These are phyloP conservation scores for Corymbia citriodora DNA, from an alignment of 441 rosid species.

Conservation along the genomic window DNA sequence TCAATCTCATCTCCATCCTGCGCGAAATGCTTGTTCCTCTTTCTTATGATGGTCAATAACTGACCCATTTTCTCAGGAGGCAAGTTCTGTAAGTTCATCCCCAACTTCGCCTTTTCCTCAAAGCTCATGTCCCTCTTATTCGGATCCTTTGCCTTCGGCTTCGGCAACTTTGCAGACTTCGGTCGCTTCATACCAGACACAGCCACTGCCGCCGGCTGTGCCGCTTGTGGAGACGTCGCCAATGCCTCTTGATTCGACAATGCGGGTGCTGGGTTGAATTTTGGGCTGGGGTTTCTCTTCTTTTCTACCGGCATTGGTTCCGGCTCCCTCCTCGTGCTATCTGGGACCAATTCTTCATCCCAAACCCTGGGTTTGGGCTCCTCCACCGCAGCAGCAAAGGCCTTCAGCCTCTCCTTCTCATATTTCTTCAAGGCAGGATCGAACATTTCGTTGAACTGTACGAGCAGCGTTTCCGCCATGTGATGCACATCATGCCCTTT, in stretches of 20 bases:
- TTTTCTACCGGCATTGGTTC: slow-evolving; percentile 11
- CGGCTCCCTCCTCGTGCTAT: slow-evolving; percentile 2
- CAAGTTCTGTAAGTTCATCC: slow-evolving; percentile 80
- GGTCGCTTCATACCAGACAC: slow-evolving; percentile 32
- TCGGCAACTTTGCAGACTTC: slow-evolving; percentile 48
- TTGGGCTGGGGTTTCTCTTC: slow-evolving; percentile 40
- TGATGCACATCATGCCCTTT: slow-evolving; percentile 60
- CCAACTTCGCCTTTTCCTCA: slow-evolving; percentile 84
- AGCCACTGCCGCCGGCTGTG: slow-evolving; percentile 23
- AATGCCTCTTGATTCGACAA: slow-evolving; percentile 13
- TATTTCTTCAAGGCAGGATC: slow-evolving; percentile 33
- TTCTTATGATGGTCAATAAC: slow-evolving; percentile 71
- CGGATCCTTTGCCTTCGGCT: slow-evolving; percentile 94
- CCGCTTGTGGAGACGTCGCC: slow-evolving; percentile 2
- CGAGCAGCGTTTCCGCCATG: slow-evolving; percentile 48
- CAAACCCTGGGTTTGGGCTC: slow-evolving; percentile 3
- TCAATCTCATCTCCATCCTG: slow-evolving; percentile 98
- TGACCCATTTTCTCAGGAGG: slow-evolving; percentile 97
- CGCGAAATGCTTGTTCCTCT: slow-evolving; percentile 68
- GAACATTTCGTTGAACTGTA: slow-evolving; percentile 52
- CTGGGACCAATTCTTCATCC: slow-evolving; percentile 4
- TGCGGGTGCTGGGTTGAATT: slow-evolving; percentile 37
- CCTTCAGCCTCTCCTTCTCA: slow-evolving; percentile 25
- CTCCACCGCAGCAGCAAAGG: not conserved
- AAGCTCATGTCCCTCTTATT: slow-evolving; percentile 84